Conservation (phyloP, 192 early-diverging fungal genomes). For the Pecoramyces ruminantium region DNA sequence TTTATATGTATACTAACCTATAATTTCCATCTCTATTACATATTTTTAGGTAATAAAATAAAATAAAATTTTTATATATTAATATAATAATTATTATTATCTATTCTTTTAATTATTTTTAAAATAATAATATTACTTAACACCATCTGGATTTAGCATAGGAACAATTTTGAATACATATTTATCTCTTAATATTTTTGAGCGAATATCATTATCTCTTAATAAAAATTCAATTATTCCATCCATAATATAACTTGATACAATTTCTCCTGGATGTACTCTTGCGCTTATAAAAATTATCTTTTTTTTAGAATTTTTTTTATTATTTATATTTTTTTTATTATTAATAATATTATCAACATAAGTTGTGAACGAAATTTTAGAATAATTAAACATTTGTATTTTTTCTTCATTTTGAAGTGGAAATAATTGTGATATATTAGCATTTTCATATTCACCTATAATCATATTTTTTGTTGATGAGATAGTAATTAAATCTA, state of each 20-base stretch:
- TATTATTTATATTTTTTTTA: not conserved
- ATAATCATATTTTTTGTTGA: slow-evolving; percentile 2
- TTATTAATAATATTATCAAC: not conserved
- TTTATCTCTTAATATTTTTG: slow-evolving; percentile 1
- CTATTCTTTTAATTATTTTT: too few relatives aligned
- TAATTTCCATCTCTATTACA: not conserved
- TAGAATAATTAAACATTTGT: not conserved
- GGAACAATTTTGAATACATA: slow-evolving; percentile 12
- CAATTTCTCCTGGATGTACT: slow-evolving; percentile 9
- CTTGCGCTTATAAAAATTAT: slow-evolving; percentile 6
- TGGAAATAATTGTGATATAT: slow-evolving; percentile 2
- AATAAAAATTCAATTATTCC: slow-evolving; percentile 11
- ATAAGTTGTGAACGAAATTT: not conserved
- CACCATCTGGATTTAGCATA: slow-evolving; percentile 11
- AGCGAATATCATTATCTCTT: slow-evolving; percentile 3
- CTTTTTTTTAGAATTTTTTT: slow-evolving; percentile 1
- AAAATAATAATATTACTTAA: slow-evolving; percentile 3
- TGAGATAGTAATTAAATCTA: slow-evolving; percentile 10
- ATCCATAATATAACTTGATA: slow-evolving; percentile 8
- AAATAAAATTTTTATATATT: too few relatives aligned
- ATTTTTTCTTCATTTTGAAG: not conserved
- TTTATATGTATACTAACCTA: too few relatives aligned
- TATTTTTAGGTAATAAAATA: too few relatives aligned
- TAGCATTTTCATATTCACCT: not conserved
- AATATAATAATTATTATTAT: too few relatives aligned